Percentiles rank a stretch among this genome's conserved stretches.
These are phyloP conservation scores for Arthrobotrys sphaeroides DNA, from an alignment of 2,329 filamentous ascomycete genomes.

Conservation along the genomic window DNA sequence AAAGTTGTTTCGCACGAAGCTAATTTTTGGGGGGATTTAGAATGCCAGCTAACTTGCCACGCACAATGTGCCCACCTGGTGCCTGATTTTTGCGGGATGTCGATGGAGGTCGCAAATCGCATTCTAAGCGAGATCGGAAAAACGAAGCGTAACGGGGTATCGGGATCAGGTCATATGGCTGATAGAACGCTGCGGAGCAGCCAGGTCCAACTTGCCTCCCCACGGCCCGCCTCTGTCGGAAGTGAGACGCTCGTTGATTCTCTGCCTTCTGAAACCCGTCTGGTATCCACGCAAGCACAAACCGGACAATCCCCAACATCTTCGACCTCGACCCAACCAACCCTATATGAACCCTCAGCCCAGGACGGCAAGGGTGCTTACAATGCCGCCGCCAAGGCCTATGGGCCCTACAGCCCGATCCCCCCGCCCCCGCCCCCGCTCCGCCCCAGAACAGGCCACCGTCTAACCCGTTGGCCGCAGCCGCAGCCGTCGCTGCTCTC, in stretches of 20 bases:
- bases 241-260: constrained; percentile 57
- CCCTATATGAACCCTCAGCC: constrained; percentile 61
- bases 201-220: not conserved
- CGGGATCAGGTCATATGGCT: constrained; percentile 40
- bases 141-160: constrained; percentile 59
- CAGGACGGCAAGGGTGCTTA: constrained; percentile 44
- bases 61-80: constrained; percentile 92
- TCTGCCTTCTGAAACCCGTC: constrained; percentile 56
- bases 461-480: constrained; percentile 64
- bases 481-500: constrained; percentile 70
- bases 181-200: constrained; percentile 32
- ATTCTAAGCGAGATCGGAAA: constrained; percentile 87
- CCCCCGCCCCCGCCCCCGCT: constrained; percentile 55
- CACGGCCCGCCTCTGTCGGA: constrained; percentile 58
- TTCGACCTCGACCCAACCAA: constrained; percentile 54
- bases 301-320: constrained; percentile 31
- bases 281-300: constrained; percentile 55
- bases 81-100: constrained; percentile 99
- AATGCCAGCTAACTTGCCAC: constrained; percentile 92
- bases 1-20: not conserved
- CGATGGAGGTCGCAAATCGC: constrained; percentile 94
- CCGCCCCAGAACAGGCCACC: constrained; percentile 25
- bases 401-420: constrained; percentile 67
- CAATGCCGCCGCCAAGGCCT: constrained; percentile 64
- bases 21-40: constrained; percentile 63